Evolutionary conservation across 148 eudicot genomes (phyloP).

Genomic region (Rhododendron henanense): DNA sequence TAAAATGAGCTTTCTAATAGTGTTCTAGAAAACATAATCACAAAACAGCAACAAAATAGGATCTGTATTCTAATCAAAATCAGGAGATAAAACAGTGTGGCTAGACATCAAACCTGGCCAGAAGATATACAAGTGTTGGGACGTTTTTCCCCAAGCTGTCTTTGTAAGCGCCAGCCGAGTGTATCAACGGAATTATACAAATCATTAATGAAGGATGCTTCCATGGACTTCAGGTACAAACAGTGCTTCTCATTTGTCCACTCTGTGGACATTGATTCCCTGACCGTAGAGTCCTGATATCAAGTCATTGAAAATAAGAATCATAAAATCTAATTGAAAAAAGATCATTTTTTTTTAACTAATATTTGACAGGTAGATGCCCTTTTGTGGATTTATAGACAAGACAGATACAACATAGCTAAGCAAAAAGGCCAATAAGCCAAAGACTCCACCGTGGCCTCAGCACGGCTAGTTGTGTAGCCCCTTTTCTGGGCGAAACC

Average conservation of each 20-base stretch:
- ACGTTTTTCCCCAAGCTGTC: slow-evolving; percentile 20
- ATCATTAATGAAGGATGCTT: slow-evolving; percentile 74
- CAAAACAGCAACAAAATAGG: neutral
- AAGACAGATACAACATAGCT: neutral
- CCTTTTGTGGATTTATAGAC: neutral
- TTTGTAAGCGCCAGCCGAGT: slow-evolving; percentile 28
- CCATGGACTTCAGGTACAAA: slow-evolving; percentile 79
- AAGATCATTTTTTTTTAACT: neutral
- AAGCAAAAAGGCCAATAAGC: neutral
- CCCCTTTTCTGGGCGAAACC: neutral
- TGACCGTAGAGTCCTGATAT: slow-evolving; percentile 38
- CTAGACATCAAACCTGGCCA: slow-evolving; percentile 45
- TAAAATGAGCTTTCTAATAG: neutral
- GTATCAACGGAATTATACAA: slow-evolving; percentile 54
- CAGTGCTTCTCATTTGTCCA: slow-evolving; percentile 96
- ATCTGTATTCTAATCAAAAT: neutral
- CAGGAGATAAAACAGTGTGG: neutral
- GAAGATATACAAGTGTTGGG: slow-evolving; percentile 17
- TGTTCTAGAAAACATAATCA: neutral
- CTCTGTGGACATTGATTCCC: slow-evolving; percentile 33
- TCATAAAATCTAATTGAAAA: neutral
- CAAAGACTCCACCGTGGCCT: neutral
- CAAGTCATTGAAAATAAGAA: neutral
- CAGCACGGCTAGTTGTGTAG: neutral
- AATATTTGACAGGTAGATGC: neutral